Conservation (phyloP, 257 asterid species). For the Solanum chmielewskii region DNA sequence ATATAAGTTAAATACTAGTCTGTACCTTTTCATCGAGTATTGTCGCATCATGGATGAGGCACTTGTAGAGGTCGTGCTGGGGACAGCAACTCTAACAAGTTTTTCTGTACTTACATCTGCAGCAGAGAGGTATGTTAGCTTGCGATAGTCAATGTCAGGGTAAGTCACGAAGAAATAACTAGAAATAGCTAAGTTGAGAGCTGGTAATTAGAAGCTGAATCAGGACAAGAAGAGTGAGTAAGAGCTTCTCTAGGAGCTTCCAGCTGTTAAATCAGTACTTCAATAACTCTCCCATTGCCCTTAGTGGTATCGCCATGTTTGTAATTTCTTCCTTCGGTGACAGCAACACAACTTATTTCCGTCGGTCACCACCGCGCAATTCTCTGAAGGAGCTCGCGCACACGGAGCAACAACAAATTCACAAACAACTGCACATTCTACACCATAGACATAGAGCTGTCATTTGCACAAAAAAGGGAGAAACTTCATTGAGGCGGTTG, state of each 20-base stretch:
- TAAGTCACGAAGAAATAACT: constrained; percentile 35
- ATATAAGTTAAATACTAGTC: not conserved
- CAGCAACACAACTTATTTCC: no score
- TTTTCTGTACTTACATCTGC: no score
- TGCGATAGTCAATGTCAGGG: constrained; percentile 46
- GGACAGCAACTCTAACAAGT: constrained; percentile 65
- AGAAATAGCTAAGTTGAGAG: constrained; percentile 43
- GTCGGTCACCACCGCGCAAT: no score
- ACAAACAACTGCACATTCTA: no score
- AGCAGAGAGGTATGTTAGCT: constrained; percentile 26
- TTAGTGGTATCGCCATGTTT: constrained; percentile 14
- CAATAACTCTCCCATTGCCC: constrained; percentile 34
- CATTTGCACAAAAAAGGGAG: no score
- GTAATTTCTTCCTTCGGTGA: not conserved
- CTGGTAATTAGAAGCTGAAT: constrained; percentile 41
- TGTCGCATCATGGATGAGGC: constrained; percentile 38
- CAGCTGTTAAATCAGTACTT: constrained; percentile 30
- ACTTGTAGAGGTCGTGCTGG: constrained; percentile 37
- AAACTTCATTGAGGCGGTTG: no score
- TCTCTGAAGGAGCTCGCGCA: no score
- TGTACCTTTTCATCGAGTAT: not conserved
- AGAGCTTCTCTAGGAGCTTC: constrained; percentile 57
- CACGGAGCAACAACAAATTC: no score
- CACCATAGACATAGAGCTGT: no score
- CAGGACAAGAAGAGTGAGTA: constrained; percentile 17